A percentile compares a stretch with the other conserved stretches of the same genome.
Evolutionary conservation across 768 basidiomycete species (phyloP).

Genomic region (Podaxis mareebaensis): DNA sequence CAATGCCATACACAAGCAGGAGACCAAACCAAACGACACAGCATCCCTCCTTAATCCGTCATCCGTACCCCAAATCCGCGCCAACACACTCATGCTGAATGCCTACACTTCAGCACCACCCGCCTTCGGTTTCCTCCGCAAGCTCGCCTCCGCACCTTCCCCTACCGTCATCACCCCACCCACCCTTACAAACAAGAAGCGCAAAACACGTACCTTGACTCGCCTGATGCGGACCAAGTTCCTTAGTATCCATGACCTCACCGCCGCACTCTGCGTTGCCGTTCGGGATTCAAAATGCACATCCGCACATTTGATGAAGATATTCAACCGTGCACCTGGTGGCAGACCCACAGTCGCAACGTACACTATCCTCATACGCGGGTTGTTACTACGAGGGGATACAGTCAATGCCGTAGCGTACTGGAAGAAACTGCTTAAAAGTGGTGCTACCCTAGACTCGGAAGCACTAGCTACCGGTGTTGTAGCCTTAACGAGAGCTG

Average conservation of each 20-base stretch:
- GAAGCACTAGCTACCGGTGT: constrained; percentile 51
- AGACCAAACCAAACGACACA: constrained; percentile 6
- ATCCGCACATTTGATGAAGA: neutral
- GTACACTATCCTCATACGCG: constrained; percentile 56
- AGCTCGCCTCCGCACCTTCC: constrained; percentile 25
- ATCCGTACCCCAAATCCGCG: constrained; percentile 28
- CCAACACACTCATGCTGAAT: constrained; percentile 45
- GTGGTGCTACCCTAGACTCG: constrained; percentile 41
- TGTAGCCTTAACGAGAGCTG: constrained; percentile 44
- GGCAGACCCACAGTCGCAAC: constrained; percentile 46
- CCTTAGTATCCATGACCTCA: constrained; percentile 46
- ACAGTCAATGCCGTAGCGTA: constrained; percentile 38
- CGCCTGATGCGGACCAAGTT: constrained; percentile 13
- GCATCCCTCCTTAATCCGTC: constrained; percentile 12
- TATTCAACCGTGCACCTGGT: constrained; percentile 25
- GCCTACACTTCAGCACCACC: constrained; percentile 40
- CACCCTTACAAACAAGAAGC: neutral
- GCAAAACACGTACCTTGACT: constrained; percentile 5
- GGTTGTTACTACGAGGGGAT: constrained; percentile 45
- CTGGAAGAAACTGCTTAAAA: constrained; percentile 43
- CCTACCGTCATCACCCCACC: neutral
- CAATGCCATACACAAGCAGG: constrained; percentile 33
- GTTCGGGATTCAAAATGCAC: constrained; percentile 34
- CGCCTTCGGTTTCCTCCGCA: constrained; percentile 48
- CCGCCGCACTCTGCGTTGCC: constrained; percentile 45